Percentiles rank a stretch among this genome's conserved stretches.
Evolutionary conservation across 768 basidiomycete genomes (phyloP).

Genomic region (Boletus rex-veris): DNA sequence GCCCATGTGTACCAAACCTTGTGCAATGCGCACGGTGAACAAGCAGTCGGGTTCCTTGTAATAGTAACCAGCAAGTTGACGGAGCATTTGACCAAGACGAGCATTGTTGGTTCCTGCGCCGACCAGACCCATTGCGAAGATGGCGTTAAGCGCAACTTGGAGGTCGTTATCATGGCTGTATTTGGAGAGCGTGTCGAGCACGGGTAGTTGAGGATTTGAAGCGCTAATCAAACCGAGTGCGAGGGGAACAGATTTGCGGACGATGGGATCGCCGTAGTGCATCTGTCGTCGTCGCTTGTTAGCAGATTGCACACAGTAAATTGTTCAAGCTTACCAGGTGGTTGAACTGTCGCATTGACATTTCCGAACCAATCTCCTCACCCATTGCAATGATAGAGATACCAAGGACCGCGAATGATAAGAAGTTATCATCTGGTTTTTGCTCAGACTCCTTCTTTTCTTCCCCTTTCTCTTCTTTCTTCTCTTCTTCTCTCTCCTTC

Average conservation of each 20-base stretch:
- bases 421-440: constrained; percentile 72
- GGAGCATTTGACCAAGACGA: constrained; percentile 93
- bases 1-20: constrained; percentile 98
- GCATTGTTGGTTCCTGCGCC: constrained; percentile 99
- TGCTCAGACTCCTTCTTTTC: constrained; percentile 58
- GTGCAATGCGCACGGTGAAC: constrained; percentile 93
- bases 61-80: constrained; percentile 97
- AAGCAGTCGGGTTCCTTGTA: constrained; percentile 95
- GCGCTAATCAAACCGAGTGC: constrained; percentile 93
- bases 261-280: constrained; percentile 94
- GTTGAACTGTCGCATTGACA: constrained; percentile 97
- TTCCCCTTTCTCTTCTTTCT: constrained; percentile 54
- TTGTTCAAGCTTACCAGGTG: constrained; percentile 65
- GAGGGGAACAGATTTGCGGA: constrained; percentile 90
- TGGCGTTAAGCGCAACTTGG: constrained; percentile 93
- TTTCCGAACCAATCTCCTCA: constrained; percentile 95
- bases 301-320: constrained; percentile 4
- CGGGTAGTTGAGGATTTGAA: constrained; percentile 91
- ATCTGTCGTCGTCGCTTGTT: constrained; percentile 54
- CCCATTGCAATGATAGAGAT: constrained; percentile 97
- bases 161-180: constrained; percentile 99
- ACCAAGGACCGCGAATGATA: constrained; percentile 90
- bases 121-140: constrained; percentile 97
- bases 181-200: constrained; percentile 96
- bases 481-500: constrained; percentile 40